Conservation (phyloP, 345 rosid genomes). For the Boechera divaricarpa region DNA sequence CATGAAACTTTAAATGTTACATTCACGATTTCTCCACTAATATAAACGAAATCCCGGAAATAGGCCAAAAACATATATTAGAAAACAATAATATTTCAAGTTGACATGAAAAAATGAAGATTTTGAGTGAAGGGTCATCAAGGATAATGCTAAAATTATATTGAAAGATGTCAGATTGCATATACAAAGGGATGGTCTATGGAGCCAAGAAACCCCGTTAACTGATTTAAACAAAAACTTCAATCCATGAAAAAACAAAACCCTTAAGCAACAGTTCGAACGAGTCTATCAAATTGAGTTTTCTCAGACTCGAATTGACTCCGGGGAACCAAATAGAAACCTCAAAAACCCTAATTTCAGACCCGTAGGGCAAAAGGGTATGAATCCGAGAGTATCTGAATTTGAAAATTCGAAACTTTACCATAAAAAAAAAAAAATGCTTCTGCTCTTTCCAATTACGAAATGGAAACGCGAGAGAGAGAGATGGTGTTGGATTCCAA, state of each 20-base stretch:
- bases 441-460: not conserved
- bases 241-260: constrained; percentile 4
- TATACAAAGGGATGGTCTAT: not conserved
- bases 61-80: constrained; percentile 18
- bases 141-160: constrained; percentile 19
- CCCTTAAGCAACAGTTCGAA: constrained; percentile 25
- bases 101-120: constrained; percentile 29
- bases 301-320: constrained; percentile 20
- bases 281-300: not conserved
- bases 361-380: not conserved
- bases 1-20: constrained; percentile 48
- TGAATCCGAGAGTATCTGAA: not conserved
- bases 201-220: constrained; percentile 12
- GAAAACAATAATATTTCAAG: constrained; percentile 23
- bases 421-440: constrained; percentile 21
- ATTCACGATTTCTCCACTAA: constrained; percentile 29
- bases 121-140: constrained; percentile 51
- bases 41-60: constrained; percentile 7
- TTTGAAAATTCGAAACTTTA: constrained; percentile 3
- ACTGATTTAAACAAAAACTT: constrained; percentile 19
- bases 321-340: not conserved
- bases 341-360: constrained; percentile 28
- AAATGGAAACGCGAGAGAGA: constrained; percentile 2
- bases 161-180: too few relatives aligned
- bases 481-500: not conserved